These are phyloP conservation scores for Ophiostoma sp. DNA, from an alignment of 2,329 filamentous ascomycete genomes.

Conservation along the genomic window DNA sequence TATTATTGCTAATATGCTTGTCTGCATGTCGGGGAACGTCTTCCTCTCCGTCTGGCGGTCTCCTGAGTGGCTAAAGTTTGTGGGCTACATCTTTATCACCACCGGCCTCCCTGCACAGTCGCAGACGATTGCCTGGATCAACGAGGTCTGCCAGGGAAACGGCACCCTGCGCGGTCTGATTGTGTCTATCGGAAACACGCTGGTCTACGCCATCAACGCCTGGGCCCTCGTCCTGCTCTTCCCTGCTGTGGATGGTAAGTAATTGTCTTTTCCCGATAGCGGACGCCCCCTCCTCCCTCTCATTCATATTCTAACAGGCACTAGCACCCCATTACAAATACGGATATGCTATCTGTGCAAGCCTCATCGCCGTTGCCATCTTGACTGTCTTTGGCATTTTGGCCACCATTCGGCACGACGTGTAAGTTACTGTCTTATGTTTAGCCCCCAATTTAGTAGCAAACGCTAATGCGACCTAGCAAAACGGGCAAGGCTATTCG, in stretches of 20 bases:
- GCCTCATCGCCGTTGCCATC: neutral
- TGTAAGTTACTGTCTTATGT: neutral
- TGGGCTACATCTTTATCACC: neutral
- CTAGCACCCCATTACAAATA: neutral
- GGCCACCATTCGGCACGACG: neutral
- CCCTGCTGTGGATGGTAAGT: neutral
- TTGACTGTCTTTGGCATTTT: neutral
- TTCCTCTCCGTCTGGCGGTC: neutral
- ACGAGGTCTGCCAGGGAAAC: neutral
- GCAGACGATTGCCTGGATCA: neutral
- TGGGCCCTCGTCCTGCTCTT: neutral
- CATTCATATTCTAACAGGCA: too few relatives aligned
- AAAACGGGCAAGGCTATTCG: neutral
- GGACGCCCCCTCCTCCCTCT: too few relatives aligned
- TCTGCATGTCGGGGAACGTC: neutral
- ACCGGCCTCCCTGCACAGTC: neutral
- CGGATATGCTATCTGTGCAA: neutral
- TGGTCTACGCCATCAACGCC: conserved; percentile 1
- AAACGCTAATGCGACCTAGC: too few relatives aligned
- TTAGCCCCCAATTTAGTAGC: too few relatives aligned
- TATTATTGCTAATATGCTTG: neutral
- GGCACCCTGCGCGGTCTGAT: neutral
- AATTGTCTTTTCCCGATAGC: too few relatives aligned
- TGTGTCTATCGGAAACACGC: neutral
- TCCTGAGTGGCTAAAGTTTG: neutral